Base-by-base conservation (phyloP, 2,329 filamentous ascomycete species). In the Juglanconis sp. region DNA sequence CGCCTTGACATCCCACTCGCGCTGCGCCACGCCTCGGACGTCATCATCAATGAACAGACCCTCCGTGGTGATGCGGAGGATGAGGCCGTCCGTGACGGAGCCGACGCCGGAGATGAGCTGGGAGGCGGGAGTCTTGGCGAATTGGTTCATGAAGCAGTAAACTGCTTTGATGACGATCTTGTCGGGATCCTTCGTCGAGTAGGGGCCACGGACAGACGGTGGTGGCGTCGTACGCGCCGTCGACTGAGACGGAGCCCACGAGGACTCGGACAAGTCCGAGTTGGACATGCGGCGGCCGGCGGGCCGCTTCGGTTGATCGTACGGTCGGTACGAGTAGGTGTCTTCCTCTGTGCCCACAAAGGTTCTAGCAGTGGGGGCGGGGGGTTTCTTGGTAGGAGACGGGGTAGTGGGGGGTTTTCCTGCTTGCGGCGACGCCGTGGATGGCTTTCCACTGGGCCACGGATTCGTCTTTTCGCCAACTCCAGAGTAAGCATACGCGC, bases 21-120 rank as follows among this genome's bases (percentile, higher is more conserved):
- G 87, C 76, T 98, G 92, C n/a, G 91, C 88, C 15, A 97, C 91
- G 63, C 87, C 87, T 49, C 93, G 87, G 56, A 97, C 85, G 73
- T 98, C 95, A 73, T 99, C 95, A 72, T 99, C 95, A 70, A 99
- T 95, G 76, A 98, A 98, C 57, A 98, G 82, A 17, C 95, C 95
- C 73, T 96, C 94, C 1, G 92, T 96, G 10, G 91, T 94, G 70
- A 98, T 95, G 55, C 91, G 90, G 63, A 99, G 82, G 63, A 98
- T 90, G 50, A 99, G 81, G 0, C 95, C 95, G 71, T 99, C 93
- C 2, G 93, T 96, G 36, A 98, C 92, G 51, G 88, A 83, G 17
- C 89, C 91, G 53, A 91, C 79, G n/a, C 90, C 91, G 0, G 92
- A 91, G 40, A 96, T 83, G 58, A 99, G 84, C 73, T 96, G 91